phyloP scores from a whole-genome alignment of 257 asterid genomes.

The Eustoma russellianum region DNA sequence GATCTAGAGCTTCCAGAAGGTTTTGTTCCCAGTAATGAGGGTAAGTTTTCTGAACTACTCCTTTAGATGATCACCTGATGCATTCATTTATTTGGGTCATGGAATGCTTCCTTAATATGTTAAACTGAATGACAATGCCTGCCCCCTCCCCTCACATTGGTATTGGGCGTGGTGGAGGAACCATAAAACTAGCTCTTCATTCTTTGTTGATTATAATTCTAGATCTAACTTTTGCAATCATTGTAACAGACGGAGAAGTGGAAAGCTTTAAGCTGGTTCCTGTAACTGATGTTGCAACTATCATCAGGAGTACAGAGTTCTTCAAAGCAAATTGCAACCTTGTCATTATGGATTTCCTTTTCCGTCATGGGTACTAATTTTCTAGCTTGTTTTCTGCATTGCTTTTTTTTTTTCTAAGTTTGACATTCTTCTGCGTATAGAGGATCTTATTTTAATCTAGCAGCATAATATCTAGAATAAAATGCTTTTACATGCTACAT shows the following conservation, averaged over 20 bases:
- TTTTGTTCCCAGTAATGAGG: conserved; percentile 67
- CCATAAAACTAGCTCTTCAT: too few species aligned
- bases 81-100: too few species aligned
- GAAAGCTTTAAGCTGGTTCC: conserved; percentile 75
- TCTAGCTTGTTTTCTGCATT: not conserved
- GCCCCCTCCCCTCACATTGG: too few species aligned
- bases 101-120: too few species aligned
- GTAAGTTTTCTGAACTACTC: conserved; percentile 24
- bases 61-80: not conserved
- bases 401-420: not conserved
- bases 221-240: too few species aligned
- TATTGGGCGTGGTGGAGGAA: too few species aligned
- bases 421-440: not conserved
- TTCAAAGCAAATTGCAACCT: conserved; percentile 80
- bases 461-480: too few species aligned
- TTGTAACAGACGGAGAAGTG: conserved; percentile 79
- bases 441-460: too few species aligned
- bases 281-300: conserved; percentile 52
- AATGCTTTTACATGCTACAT: not conserved
- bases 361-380: conserved; percentile 79
- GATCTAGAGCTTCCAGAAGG: conserved; percentile 76
- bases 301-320: conserved; percentile 38
- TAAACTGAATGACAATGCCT: too few species aligned
- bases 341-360: conserved; percentile 78
- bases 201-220: too few species aligned